Base-by-base conservation (phyloP, 257 asterid species). In the Fraxinus excelsior region DNA sequence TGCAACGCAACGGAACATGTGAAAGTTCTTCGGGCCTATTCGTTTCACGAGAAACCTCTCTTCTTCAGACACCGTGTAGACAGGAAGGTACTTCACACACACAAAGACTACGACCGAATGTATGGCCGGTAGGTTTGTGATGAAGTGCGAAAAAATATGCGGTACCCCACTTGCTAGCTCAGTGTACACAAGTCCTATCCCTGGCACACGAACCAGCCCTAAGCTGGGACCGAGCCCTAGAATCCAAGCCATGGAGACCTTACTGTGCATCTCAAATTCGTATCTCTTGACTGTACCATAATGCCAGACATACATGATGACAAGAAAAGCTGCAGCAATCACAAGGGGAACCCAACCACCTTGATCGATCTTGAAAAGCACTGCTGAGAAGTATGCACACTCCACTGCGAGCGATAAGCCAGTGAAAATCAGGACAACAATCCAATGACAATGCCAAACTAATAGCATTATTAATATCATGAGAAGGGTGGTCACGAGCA, bases 281-380 rank as follows among this genome's bases (percentile, higher is more conserved):
- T 95, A 95, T 49, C 99, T 91, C 78, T 95, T 95, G 8, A 93
- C 81, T 0, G 90, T 89, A 3, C 98, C 98, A 21, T 89, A 95
- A 74, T 95, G 99, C 99, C 98, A 95, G 72, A 89, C 91, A n/a
- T 80, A 88, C 99, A 95, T 95, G 84, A 95, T 89, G 79, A 91
- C 7, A 23, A 95, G 92, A 82, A 95, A 93, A 16, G 91, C 93
- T 1, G 94, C 93, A 3, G 99, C 94, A 49, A 91, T 93, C 74
- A 88, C 99, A 32, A 95, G 96, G 0, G 99, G 99, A 71, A 93
- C 99, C 99, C 99, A 95, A 28, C 99, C 99, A 5, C 99, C 99
- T 73, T 95, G 98, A 66, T 95, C 90, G 25, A 95, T 85, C 84
- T 95, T 95, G 82, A 88, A 89, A 58, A 95, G 91, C 32, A 93